phyloP scores from a whole-genome alignment of 2,329 filamentous ascomycete genomes.

The Cladosporium cucumerinum region DNA sequence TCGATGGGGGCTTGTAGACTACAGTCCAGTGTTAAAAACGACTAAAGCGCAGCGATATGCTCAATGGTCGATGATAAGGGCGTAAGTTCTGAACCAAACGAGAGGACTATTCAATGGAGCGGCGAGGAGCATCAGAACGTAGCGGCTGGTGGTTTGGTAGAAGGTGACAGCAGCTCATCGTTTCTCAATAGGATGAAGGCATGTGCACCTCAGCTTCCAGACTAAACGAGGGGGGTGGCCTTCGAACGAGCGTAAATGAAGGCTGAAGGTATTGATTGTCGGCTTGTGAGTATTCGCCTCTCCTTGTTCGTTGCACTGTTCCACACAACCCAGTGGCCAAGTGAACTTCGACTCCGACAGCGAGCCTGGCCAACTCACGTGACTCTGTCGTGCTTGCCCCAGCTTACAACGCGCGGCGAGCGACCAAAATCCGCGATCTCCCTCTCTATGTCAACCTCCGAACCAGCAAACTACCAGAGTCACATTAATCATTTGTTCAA shows the following conservation, averaged over 20 bases:
- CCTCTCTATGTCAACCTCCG: background rate
- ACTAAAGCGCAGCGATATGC: background rate
- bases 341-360: background rate
- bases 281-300: background rate
- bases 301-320: background rate
- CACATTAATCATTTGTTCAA: background rate
- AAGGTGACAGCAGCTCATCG: background rate
- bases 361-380: background rate
- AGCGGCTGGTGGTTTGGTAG: background rate
- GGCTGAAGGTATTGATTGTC: background rate
- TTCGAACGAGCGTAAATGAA: background rate
- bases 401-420: background rate
- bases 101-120: background rate
- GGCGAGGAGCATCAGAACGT: background rate
- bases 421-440: background rate
- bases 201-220: background rate
- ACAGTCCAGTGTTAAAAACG: no score
- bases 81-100: background rate
- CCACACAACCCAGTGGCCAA: no score
- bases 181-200: background rate
- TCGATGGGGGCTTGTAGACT: background rate
- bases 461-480: background rate
- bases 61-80: background rate
- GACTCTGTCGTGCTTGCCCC: background rate
- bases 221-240: rapidly evolving